Evolutionary conservation across 306 rosid genomes (phyloP).

Genomic region (Abrus precatorius): DNA sequence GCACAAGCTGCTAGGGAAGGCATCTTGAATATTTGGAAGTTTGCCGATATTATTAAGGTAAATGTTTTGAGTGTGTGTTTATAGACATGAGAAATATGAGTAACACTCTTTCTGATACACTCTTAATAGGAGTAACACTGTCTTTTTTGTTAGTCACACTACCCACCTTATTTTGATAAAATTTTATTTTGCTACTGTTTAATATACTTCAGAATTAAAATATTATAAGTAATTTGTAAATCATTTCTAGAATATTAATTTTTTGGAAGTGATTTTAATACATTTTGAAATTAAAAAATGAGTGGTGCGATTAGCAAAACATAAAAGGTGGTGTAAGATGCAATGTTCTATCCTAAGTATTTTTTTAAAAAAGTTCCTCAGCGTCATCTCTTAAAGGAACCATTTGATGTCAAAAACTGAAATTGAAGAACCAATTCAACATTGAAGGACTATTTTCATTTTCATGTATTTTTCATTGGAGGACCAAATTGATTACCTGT

Average conservation of each 20-base stretch:
- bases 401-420: not conserved
- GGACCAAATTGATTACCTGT: not conserved
- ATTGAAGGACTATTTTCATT: not conserved
- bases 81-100: not conserved
- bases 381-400: not conserved
- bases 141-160: too few species aligned
- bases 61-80: not conserved
- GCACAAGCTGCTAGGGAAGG: constrained; percentile 45
- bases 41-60: constrained; percentile 50
- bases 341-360: not conserved
- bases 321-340: too few species aligned
- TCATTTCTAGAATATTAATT: too few species aligned
- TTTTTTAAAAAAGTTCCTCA: not conserved
- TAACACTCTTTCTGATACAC: too few species aligned
- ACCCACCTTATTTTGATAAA: too few species aligned
- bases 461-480: not conserved
- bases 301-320: too few species aligned
- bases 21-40: constrained; percentile 50
- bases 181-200: too few species aligned
- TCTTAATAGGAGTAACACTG: too few species aligned
- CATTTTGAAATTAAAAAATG: too few species aligned
- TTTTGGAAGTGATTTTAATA: too few species aligned
- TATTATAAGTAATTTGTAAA: too few species aligned
- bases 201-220: too few species aligned
- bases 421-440: not conserved